phyloP scores from a whole-genome alignment of 305 asterid genomes.

The Solanum chacoense region DNA sequence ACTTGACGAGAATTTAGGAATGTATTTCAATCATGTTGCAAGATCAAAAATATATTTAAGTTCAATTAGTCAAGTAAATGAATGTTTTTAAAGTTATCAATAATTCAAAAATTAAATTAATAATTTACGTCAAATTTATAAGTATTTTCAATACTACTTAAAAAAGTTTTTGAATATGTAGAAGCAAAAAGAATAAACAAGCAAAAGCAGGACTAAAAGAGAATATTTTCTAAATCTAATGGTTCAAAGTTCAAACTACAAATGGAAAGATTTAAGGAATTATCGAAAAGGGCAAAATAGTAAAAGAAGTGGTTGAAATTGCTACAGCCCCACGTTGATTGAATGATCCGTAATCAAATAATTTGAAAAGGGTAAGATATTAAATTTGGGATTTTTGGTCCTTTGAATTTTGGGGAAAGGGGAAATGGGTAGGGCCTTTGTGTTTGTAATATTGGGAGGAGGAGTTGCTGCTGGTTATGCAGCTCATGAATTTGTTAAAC shows the following conservation, averaged over 20 bases:
- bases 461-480: constrained; percentile 97
- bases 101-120: too few species aligned
- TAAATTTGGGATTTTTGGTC: neutral
- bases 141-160: too few species aligned
- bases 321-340: neutral
- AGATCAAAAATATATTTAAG: too few species aligned
- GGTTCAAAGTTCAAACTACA: neutral
- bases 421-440: constrained; percentile 85
- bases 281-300: neutral
- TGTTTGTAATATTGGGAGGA: constrained; percentile 85
- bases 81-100: too few species aligned
- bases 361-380: neutral
- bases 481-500: constrained; percentile 74
- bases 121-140: neutral
- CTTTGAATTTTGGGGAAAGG: neutral
- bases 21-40: too few species aligned
- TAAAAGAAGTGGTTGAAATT: neutral
- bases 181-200: neutral
- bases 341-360: neutral
- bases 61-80: too few species aligned
- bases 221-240: neutral
- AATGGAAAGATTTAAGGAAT: neutral
- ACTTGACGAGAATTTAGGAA: too few species aligned
- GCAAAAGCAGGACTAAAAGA: neutral
- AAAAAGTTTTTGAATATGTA: too few species aligned